These are phyloP conservation scores for Marasmius oreades DNA, from an alignment of 1,284 basidiomycete genomes.

Conservation along the genomic window DNA sequence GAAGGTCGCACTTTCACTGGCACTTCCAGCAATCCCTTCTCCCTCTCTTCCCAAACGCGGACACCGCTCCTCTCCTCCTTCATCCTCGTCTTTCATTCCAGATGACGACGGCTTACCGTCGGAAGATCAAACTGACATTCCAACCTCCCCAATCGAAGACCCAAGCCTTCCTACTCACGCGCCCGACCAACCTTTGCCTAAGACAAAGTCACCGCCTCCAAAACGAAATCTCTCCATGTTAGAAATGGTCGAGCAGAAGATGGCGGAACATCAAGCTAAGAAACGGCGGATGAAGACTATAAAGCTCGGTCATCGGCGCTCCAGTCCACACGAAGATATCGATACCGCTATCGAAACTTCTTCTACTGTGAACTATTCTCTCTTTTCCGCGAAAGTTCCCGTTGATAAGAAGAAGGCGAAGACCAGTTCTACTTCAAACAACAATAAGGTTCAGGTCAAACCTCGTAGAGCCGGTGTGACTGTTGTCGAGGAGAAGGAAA, in stretches of 20 bases:
- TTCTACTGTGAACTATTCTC: conserved; percentile 27
- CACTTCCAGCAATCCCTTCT: too few species aligned
- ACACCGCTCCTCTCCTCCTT: too few species aligned
- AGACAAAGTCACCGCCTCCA: conserved; percentile 2
- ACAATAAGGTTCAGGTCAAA: too few species aligned
- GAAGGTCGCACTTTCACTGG: too few species aligned
- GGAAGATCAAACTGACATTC: conserved; percentile 12
- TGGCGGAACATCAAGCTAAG: conserved; percentile 9
- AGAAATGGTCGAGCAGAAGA: background rate
- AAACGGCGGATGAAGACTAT: conserved; percentile 27
- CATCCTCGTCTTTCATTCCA: too few species aligned
- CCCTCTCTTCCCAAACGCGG: too few species aligned
- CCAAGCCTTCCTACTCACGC: conserved; percentile 17
- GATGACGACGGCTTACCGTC: too few species aligned
- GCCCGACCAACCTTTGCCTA: too few species aligned
- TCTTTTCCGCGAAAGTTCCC: conserved; percentile 23
- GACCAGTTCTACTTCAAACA: background rate
- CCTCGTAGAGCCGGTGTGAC: too few species aligned
- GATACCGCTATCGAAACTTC: conserved; percentile 19
- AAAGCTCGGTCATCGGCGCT: conserved; percentile 17
- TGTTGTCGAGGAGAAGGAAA: background rate
- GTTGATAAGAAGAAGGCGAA: background rate
- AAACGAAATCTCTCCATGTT: conserved; percentile 15
- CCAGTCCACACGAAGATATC: conserved; percentile 8
- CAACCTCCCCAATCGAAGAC: conserved; percentile 38